Evolutionary conservation across 1,284 basidiomycete genomes (phyloP).

Genomic region (Puccinia hordei): DNA sequence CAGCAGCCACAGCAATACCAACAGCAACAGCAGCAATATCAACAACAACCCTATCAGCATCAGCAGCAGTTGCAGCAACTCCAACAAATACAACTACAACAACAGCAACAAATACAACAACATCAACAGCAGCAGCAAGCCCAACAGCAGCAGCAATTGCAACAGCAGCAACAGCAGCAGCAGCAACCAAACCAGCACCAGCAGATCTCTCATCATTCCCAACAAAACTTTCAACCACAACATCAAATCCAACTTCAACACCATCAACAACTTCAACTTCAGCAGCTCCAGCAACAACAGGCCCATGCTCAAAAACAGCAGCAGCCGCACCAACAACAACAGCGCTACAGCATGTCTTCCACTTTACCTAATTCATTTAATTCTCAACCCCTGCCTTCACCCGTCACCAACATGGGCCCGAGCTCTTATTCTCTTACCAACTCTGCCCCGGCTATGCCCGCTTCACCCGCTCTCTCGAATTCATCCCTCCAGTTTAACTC

Average conservation of each 20-base stretch:
- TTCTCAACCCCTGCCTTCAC: conserved; percentile 22
- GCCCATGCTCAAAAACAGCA: conserved; percentile 27
- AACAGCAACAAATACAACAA: conserved; percentile 1
- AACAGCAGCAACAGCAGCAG: not conserved
- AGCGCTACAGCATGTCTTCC: conserved; percentile 15
- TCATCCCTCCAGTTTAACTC: conserved; percentile 42
- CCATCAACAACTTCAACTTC: conserved; percentile 40
- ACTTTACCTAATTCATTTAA: conserved; percentile 26
- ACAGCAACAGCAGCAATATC: not conserved
- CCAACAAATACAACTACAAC: not conserved
- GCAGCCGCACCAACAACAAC: conserved; percentile 36
- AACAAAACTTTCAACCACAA: conserved; percentile 23
- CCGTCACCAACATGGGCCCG: conserved; percentile 6
- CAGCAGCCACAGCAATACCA: not conserved
- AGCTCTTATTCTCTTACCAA: conserved; percentile 16
- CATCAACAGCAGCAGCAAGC: not conserved
- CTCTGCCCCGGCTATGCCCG: conserved; percentile 20
- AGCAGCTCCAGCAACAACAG: conserved; percentile 25
- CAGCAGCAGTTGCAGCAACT: not conserved
- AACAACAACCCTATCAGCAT: not conserved
- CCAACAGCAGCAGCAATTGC: not conserved
- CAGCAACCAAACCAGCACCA: conserved; percentile 23
- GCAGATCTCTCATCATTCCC: conserved; percentile 20
- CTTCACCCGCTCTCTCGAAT: conserved; percentile 46
- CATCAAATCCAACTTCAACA: conserved; percentile 33